phyloP scores from a whole-genome alignment of 2,329 filamentous ascomycete genomes.

The Claviceps purpurea region DNA sequence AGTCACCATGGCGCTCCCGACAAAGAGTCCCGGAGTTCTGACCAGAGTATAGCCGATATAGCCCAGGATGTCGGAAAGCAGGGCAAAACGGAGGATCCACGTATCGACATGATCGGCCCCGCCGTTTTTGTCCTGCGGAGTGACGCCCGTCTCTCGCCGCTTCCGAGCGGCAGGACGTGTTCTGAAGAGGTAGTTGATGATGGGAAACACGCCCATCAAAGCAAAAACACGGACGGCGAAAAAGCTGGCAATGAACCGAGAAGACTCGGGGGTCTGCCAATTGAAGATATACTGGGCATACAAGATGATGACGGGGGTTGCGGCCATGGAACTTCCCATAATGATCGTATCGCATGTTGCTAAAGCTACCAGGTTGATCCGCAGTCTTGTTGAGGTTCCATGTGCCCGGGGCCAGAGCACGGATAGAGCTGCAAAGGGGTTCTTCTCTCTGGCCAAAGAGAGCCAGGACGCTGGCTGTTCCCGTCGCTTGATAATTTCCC shows the following conservation, averaged over 20 bases:
- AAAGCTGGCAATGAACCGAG: conserved; percentile 66
- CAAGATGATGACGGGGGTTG: conserved; percentile 67
- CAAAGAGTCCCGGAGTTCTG: conserved; percentile 49
- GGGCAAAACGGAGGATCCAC: conserved; percentile 57
- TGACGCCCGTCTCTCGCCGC: conserved; percentile 22
- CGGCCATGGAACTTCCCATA: conserved; percentile 70
- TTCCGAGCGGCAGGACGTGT: conserved; percentile 32
- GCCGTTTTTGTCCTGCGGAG: conserved; percentile 34
- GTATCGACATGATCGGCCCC: conserved; percentile 73
- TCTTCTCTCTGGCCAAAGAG: conserved; percentile 31
- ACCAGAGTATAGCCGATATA: conserved; percentile 62
- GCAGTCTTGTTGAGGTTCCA: conserved; percentile 43
- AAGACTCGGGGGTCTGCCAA: conserved; percentile 73
- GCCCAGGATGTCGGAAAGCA: conserved; percentile 65
- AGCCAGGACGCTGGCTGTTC: conserved; percentile 16
- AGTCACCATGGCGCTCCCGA: conserved; percentile 57
- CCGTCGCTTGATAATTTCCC: conserved; percentile 27
- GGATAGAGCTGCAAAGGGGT: conserved; percentile 63
- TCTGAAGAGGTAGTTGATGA: conserved; percentile 64
- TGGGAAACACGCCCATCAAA: conserved; percentile 62
- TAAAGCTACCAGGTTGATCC: conserved; percentile 71
- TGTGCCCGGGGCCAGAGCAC: conserved; percentile 63
- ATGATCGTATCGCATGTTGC: conserved; percentile 70
- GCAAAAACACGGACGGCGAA: conserved; percentile 64
- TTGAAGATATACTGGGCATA: conserved; percentile 70